Evolutionary conservation across 2,329 filamentous ascomycete species (phyloP).

Genomic region (Aspergillus sojae): DNA sequence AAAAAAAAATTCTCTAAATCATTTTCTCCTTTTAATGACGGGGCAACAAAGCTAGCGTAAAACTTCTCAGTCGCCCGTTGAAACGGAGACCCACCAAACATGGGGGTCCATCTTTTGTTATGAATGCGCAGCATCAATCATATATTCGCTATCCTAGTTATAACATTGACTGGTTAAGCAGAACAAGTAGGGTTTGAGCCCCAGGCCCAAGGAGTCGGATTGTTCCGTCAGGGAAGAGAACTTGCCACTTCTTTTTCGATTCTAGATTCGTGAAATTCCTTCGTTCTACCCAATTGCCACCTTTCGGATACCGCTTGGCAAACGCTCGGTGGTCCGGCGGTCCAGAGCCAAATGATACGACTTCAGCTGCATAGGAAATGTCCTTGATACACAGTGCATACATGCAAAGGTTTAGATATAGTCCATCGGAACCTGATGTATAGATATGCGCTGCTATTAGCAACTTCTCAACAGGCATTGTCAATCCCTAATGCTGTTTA

Average conservation of each 20-base stretch:
- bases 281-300: background rate
- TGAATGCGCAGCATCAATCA: background rate
- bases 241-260: conserved; percentile 1
- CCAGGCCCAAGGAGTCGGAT: background rate
- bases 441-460: background rate
- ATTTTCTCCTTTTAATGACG: conserved; percentile 10
- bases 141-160: background rate
- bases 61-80: conserved; percentile 10
- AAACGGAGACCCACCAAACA: conserved; percentile 20
- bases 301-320: conserved; percentile 1
- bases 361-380: background rate
- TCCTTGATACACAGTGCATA: background rate
- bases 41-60: conserved; percentile 8
- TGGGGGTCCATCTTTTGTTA: conserved; percentile 12
- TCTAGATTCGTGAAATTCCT: conserved; percentile 1
- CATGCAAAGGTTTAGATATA: background rate
- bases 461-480: background rate
- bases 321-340: background rate
- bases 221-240: background rate
- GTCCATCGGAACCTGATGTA: background rate
- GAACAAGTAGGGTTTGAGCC: background rate
- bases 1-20: background rate
- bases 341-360: background rate
- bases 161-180: background rate
- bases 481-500: background rate